These are phyloP conservation scores for Aegilops speltoides DNA, from an alignment of 176 grass and related monocot genomes.

Conservation along the genomic window DNA sequence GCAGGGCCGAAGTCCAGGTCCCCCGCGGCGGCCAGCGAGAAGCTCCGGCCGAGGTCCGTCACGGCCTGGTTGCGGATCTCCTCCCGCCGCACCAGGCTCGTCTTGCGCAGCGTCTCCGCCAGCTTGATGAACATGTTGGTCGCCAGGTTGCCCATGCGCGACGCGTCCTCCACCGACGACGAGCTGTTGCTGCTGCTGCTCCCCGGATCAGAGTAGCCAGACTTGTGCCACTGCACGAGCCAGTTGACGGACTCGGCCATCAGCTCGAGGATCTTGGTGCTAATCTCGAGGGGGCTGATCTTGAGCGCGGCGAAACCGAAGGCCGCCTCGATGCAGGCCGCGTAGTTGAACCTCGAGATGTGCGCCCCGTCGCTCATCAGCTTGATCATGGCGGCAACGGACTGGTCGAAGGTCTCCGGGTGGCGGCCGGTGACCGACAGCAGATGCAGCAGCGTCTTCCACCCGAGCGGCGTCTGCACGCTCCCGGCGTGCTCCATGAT, in stretches of 20 bases:
- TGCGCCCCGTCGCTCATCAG: conserved; percentile 58
- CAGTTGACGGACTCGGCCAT: conserved; percentile 79
- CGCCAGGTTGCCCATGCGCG: conserved; percentile 47
- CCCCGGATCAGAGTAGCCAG: conserved; percentile 58
- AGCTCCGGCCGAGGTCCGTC: conserved; percentile 55
- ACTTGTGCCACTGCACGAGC: conserved; percentile 79
- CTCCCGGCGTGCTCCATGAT: conserved; percentile 45
- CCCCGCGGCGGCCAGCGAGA: conserved; percentile 36
- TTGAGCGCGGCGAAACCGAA: conserved; percentile 82
- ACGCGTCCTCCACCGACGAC: conserved; percentile 14
- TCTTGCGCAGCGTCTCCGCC: conserved; percentile 74
- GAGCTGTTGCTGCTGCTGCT: conserved; percentile 1
- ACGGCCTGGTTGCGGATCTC: conserved; percentile 80
- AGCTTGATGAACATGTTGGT: conserved; percentile 83
- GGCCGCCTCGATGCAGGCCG: conserved; percentile 75
- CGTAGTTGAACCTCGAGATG: conserved; percentile 66
- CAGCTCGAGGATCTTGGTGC: conserved; percentile 64
- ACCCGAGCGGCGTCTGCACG: conserved; percentile 63
- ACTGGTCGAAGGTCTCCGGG: conserved; percentile 92
- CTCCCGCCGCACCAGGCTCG: conserved; percentile 74
- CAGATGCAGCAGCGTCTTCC: conserved; percentile 83
- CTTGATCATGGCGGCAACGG: conserved; percentile 59
- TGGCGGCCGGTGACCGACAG: conserved; percentile 69
- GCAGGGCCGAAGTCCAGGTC: conserved; percentile 60
- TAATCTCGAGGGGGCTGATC: conserved; percentile 80